Base-by-base conservation (phyloP, 2,329 filamentous ascomycete genomes). In the Macroventuria anomochaeta region DNA sequence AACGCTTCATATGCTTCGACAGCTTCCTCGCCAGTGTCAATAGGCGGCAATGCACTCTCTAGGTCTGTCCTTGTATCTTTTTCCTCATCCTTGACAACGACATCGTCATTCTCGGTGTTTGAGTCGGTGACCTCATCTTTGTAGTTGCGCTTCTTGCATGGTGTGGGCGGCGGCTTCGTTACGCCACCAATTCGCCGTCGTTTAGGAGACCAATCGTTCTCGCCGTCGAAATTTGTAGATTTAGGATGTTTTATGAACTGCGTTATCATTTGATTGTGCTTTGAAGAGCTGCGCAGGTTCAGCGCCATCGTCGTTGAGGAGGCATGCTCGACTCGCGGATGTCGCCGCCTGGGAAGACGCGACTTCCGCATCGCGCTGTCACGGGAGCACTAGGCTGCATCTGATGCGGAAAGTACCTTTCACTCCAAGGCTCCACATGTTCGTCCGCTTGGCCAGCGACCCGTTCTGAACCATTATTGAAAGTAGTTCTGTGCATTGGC, bases 1-100 rank as follows among this genome's bases (percentile, higher is more conserved):
- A 87, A 86, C 2, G 81, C 79, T 74, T 96, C 90, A 67, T 96
- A 96, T 59, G 90, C 85, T 57, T 89, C 82, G 53, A 96, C 90
- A 2, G 91, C 89, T 53, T 89, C 82, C 62, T 87, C 81, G 58
- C 89, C 87, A 2, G 83, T 83, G 59, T 64, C 67, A 2, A 93
- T 79, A 0, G 82, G 80, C 12, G 90, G 90, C 5, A 96, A 77
- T 5, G 87, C 87, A 57, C 81, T 86, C 65, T 92, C 89, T 38
- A 93, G 78, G 48, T 89, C 87, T 11, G 89, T 91, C 60, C 81
- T 80, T 33, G 75, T 76, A 10, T 57, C 39, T n/a, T 48, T 38
- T 3, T 57, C 54, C 17, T 61, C 57, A 3, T 73, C 66, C 5
- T 59, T 61, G 15, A 61, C 51, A 26, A 69, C 59, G 11, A 73